These are phyloP conservation scores for Lodderomyces orthopsilosis DNA, from an alignment of 1,139 yeast genomes.

Conservation along the genomic window DNA sequence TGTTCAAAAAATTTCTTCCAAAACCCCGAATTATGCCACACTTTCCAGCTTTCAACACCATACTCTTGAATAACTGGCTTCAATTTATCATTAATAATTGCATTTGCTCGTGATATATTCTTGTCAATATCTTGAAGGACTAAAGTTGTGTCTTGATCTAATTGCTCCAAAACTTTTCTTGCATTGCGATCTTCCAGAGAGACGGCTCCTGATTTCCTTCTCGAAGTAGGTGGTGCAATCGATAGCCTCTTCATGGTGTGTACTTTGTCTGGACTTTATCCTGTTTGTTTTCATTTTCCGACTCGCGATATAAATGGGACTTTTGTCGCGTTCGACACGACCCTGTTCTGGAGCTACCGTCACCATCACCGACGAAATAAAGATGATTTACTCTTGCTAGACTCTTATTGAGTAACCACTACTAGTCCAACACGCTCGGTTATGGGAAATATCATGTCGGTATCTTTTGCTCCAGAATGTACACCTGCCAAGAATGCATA, in stretches of 20 bases:
- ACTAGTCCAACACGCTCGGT: slow-evolving; percentile 4
- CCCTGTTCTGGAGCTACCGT: not conserved
- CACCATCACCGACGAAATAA: too few relatives aligned
- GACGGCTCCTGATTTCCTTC: slow-evolving; percentile 28
- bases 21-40: slow-evolving; percentile 62
- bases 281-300: slow-evolving; percentile 4
- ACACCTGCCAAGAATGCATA: slow-evolving; percentile 80
- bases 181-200: slow-evolving; percentile 27
- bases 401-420: too few relatives aligned
- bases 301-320: not conserved
- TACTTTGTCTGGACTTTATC: not conserved
- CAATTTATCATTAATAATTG: slow-evolving; percentile 58
- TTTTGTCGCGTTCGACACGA: slow-evolving; percentile 3
- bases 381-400: too few relatives aligned
- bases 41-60: slow-evolving; percentile 50
- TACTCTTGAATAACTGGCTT: slow-evolving; percentile 62
- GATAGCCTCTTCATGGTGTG: slow-evolving; percentile 37
- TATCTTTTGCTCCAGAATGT: slow-evolving; percentile 96
- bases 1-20: slow-evolving; percentile 78
- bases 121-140: slow-evolving; percentile 78
- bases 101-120: slow-evolving; percentile 62
- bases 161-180: slow-evolving; percentile 59
- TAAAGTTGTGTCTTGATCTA: slow-evolving; percentile 80
- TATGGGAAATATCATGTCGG: slow-evolving; percentile 85
- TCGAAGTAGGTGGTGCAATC: slow-evolving; percentile 38